Conservation (phyloP, 805 yeast genomes). For the Brettanomyces bruxellensis region DNA sequence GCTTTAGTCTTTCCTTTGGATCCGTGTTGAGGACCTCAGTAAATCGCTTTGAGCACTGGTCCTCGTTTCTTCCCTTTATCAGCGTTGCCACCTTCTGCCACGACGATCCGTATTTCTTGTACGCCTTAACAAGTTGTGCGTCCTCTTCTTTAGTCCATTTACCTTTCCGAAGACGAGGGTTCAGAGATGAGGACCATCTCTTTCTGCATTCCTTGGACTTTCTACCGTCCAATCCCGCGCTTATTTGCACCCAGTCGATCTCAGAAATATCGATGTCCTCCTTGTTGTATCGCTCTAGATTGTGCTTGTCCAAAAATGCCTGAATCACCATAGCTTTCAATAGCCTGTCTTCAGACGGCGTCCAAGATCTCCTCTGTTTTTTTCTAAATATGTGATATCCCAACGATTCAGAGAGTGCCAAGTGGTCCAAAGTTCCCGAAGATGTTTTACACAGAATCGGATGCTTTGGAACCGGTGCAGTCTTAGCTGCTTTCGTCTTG, state of each 20-base stretch:
- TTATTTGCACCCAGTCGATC: slow-evolving; percentile 57
- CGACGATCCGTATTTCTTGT: slow-evolving; percentile 59
- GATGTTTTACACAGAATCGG: slow-evolving; percentile 8
- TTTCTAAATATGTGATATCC: slow-evolving; percentile 69
- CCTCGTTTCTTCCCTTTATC: slow-evolving; percentile 83
- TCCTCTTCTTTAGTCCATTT: slow-evolving; percentile 85
- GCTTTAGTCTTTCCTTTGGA: slow-evolving; percentile 65
- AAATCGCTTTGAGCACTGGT: slow-evolving; percentile 89
- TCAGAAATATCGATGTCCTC: slow-evolving; percentile 28
- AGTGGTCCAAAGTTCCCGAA: slow-evolving; percentile 33
- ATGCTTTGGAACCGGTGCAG: slow-evolving; percentile 1
- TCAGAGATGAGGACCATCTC: slow-evolving; percentile 79
- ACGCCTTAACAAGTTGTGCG: slow-evolving; percentile 51
- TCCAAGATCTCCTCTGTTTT: slow-evolving; percentile 62
- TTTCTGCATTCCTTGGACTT: slow-evolving; percentile 79
- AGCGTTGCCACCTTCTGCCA: slow-evolving; percentile 80
- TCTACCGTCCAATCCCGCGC: slow-evolving; percentile 38
- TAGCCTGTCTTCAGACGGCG: slow-evolving; percentile 56
- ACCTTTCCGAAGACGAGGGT: slow-evolving; percentile 76
- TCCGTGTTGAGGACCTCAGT: slow-evolving; percentile 81
- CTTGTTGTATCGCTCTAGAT: slow-evolving; percentile 11
- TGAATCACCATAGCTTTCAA: slow-evolving; percentile 36
- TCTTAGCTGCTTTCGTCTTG: neutral
- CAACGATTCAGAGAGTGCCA: slow-evolving; percentile 57
- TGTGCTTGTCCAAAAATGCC: slow-evolving; percentile 15